Evolutionary conservation across 129 eudicot species (phyloP).

Genomic region (Rutidosis leptorrhynchoides): DNA sequence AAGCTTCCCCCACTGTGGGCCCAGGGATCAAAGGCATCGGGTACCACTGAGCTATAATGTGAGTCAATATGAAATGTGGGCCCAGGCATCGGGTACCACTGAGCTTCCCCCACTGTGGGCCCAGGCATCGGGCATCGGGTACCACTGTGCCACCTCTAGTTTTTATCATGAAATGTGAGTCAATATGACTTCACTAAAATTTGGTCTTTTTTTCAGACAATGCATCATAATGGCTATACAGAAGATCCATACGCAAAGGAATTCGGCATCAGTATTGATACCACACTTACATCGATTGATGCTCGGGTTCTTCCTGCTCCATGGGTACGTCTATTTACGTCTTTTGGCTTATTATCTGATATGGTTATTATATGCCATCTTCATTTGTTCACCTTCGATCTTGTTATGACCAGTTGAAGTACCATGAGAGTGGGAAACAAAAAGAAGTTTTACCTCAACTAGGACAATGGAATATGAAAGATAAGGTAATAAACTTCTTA

Average conservation of each 20-base stretch:
- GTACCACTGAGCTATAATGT: too few species aligned
- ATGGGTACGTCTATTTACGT: conserved; percentile 40
- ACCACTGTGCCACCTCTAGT: neutral
- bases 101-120: too few species aligned
- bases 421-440: conserved; percentile 67
- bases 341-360: conserved; percentile 6
- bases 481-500: conserved; percentile 43
- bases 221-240: conserved; percentile 53
- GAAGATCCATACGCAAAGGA: conserved; percentile 65
- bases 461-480: conserved; percentile 84
- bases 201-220: conserved; percentile 41
- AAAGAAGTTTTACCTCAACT: conserved; percentile 65
- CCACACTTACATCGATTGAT: conserved; percentile 58
- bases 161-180: conserved; percentile 10
- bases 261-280: conserved; percentile 61
- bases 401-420: conserved; percentile 51
- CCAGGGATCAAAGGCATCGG: too few species aligned
- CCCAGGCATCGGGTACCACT: too few species aligned
- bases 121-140: too few species aligned
- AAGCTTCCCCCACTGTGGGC: too few species aligned
- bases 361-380: neutral
- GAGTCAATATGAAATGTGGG: too few species aligned
- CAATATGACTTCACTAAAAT: conserved; percentile 7
- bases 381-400: neutral
- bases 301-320: conserved; percentile 88